Evolutionary conservation across 345 rosid genomes (phyloP).

Genomic region (Boechera divaricarpa): DNA sequence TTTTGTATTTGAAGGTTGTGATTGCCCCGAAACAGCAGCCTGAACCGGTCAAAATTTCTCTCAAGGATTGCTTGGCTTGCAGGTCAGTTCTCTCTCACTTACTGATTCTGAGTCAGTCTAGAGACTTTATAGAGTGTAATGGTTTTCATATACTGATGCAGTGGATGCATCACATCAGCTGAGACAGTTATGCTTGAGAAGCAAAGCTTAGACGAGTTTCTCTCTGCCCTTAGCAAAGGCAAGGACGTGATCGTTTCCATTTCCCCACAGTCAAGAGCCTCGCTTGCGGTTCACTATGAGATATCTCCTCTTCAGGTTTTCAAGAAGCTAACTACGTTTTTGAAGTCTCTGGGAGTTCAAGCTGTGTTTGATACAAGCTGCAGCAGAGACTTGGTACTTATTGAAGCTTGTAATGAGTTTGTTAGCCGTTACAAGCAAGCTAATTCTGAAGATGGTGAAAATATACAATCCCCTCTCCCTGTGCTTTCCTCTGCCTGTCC

Average conservation of each 20-base stretch:
- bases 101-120: background rate
- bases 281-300: constrained; percentile 76
- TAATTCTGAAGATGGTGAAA: constrained; percentile 49
- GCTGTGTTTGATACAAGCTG: constrained; percentile 86
- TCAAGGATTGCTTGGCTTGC: constrained; percentile 98
- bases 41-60: constrained; percentile 89
- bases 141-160: constrained; percentile 39
- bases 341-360: constrained; percentile 85
- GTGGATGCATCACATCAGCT: constrained; percentile 96
- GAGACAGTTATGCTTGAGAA: constrained; percentile 98
- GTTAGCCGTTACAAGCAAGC: constrained; percentile 64
- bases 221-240: constrained; percentile 64
- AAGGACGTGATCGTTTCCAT: constrained; percentile 71
- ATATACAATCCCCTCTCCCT: constrained; percentile 57
- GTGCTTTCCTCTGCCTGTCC: constrained; percentile 95
- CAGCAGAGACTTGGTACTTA: constrained; percentile 77
- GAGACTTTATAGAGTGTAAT: background rate
- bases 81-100: constrained; percentile 53
- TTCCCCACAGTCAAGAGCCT: constrained; percentile 91
- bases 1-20: constrained; percentile 55
- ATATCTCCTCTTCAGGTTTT: constrained; percentile 76
- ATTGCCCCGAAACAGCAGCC: constrained; percentile 49
- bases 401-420: constrained; percentile 93
- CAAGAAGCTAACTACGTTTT: constrained; percentile 77
- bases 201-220: constrained; percentile 89